Evolutionary conservation across 305 asterid species (phyloP).

Genomic region (Rubia peregrina): DNA sequence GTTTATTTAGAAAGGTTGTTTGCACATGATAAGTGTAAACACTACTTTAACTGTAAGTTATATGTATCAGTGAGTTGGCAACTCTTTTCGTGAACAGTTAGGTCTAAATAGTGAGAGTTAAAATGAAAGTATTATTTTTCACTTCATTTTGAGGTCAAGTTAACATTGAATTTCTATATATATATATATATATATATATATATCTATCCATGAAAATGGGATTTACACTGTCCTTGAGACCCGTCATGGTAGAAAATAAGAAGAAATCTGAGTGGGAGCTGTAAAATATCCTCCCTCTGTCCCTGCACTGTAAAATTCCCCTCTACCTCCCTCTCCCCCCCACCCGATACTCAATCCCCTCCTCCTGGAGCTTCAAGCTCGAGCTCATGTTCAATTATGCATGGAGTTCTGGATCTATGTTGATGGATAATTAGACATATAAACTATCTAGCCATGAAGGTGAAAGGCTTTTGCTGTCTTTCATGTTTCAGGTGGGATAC

Average conservation of each 20-base stretch:
- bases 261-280: not conserved
- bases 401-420: not conserved
- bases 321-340: not conserved
- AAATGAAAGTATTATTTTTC: not conserved
- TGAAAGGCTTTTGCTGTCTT: not conserved
- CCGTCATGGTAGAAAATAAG: not conserved
- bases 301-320: not conserved
- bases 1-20: not conserved
- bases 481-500: no score
- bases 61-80: not conserved
- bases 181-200: no score
- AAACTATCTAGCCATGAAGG: not conserved
- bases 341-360: not conserved
- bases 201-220: not conserved
- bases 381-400: not conserved
- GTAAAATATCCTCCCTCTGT: not conserved
- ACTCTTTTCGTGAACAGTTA: not conserved
- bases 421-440: not conserved
- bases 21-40: not conserved
- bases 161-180: not conserved
- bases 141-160: not conserved
- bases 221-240: not conserved
- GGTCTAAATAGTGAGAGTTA: not conserved
- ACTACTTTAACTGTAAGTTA: not conserved
- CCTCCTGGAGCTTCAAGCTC: not conserved